Evolutionary conservation across 345 rosid species (phyloP).

Genomic region (Moricandia moricandioides): DNA sequence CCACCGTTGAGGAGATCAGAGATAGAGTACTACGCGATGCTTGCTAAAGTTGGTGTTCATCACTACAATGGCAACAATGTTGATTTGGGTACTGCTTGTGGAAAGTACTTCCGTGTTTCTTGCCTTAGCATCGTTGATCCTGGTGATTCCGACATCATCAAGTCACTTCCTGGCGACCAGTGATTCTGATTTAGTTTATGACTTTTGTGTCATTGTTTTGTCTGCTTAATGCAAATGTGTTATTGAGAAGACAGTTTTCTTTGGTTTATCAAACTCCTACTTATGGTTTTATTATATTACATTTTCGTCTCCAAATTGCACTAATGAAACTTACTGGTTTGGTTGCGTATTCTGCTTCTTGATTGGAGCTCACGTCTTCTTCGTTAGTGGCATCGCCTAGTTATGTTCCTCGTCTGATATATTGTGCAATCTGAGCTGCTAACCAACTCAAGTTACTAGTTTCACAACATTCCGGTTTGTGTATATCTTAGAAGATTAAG

Average conservation of each 20-base stretch:
- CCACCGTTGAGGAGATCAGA: constrained; percentile 78
- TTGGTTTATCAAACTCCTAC: neutral
- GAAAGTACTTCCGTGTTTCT: constrained; percentile 73
- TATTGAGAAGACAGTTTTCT: constrained; percentile 9
- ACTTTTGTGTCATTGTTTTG: neutral
- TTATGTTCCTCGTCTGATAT: neutral
- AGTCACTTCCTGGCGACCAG: constrained; percentile 50
- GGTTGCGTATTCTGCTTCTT: neutral
- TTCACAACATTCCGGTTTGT: too few species aligned
- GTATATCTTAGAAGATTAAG: too few species aligned
- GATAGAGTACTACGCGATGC: constrained; percentile 54
- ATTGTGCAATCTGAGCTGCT: too few species aligned
- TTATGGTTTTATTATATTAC: neutral
- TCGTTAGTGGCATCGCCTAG: neutral
- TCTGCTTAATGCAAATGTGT: constrained; percentile 12
- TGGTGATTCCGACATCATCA: constrained; percentile 86
- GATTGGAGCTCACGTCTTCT: neutral
- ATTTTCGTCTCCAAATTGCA: neutral
- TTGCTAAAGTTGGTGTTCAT: constrained; percentile 39
- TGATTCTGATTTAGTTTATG: constrained; percentile 14
- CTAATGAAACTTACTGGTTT: neutral
- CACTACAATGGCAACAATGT: constrained; percentile 56
- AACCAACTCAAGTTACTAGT: too few species aligned
- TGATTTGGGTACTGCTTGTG: constrained; percentile 78
- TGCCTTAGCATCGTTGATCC: constrained; percentile 68